Base-by-base conservation (phyloP, 2,329 filamentous ascomycete genomes). In the Fusarium falciforme region DNA sequence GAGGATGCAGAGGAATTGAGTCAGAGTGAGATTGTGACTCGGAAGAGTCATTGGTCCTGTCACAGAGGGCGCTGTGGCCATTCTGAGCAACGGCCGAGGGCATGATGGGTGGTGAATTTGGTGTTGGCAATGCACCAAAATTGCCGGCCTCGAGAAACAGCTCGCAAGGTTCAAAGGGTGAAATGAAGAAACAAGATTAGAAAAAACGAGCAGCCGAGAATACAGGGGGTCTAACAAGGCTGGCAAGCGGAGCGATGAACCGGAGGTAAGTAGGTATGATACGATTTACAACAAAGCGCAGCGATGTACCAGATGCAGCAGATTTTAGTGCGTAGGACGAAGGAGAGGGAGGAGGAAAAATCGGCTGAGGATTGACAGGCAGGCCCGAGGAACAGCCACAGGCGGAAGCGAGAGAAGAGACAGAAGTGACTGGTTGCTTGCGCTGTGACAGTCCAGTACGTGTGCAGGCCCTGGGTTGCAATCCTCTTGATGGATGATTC, bases 1-100 rank as follows among this genome's bases (percentile, higher is more conserved):
- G 86, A 40, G 94, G 94, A 85, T 98, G 96, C 42, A 88, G 86
- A 60, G 93, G 93, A 62, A 97, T 92, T 52, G 90, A 89, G 76
- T 81, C 81, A 77, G 62, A 61, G 8, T 74, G 63, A 61, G 68
- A 35, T 33, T 70, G 62, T 73, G 83, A 80, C 68, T 80, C 80
- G 69, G 29, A 36, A 31, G 55, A 65, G 47, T 72, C 76, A 68
- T 75, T 70, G 27, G 68, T 74, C 49, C 70, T 72, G 61, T 76
- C 70, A 67, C 70, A 77, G 31, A 77, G 59, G 14, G 68, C 69
- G 62, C 47, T 58, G 58, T 74, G 58, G 63, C 29, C 54, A 60
- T 68, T 49, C 33, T 68, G 57, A 64, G 44, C 17, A 33, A 75
- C 42, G 38, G 66, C 70, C 38, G 76, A 77, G 20, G 76, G 76